Conservation (phyloP, 202 grass and related monocot genomes). For the Saccharum hybrid region DNA sequence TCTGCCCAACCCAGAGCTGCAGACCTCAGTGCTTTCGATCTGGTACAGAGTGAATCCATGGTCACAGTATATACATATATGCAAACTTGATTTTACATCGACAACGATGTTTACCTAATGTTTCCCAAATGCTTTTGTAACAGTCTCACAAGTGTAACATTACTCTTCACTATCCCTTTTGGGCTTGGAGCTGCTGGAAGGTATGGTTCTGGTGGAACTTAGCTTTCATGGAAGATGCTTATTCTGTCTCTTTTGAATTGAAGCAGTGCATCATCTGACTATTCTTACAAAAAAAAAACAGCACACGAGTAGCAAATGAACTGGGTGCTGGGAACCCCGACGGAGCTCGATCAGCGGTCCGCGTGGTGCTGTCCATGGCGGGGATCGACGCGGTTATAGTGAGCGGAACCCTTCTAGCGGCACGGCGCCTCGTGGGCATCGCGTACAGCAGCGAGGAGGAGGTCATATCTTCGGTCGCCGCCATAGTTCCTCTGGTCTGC, state of each 20-base stretch:
- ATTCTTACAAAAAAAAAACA: slow-evolving; percentile 49
- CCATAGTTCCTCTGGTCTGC: slow-evolving; percentile 68
- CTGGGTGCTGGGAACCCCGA: slow-evolving; percentile 81
- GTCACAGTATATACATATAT: neutral
- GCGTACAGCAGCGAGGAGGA: slow-evolving; percentile 82
- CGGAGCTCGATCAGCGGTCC: slow-evolving; percentile 65
- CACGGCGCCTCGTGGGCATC: slow-evolving; percentile 54
- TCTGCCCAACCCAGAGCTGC: slow-evolving; percentile 78
- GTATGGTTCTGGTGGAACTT: neutral
- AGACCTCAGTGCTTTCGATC: slow-evolving; percentile 94
- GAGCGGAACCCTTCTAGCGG: slow-evolving; percentile 48
- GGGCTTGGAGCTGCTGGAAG: slow-evolving; percentile 81
- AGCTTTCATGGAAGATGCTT: neutral
- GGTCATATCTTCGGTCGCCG: slow-evolving; percentile 58
- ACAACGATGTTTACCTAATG: neutral
- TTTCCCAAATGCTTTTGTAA: slow-evolving; percentile 12
- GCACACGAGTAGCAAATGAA: slow-evolving; percentile 88
- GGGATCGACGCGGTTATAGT: slow-evolving; percentile 58
- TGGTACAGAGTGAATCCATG: slow-evolving; percentile 53
- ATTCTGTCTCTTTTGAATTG: neutral
- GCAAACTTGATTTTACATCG: neutral
- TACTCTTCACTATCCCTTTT: slow-evolving; percentile 65
- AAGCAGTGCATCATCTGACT: neutral
- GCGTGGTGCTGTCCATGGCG: slow-evolving; percentile 66
- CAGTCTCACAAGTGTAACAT: slow-evolving; percentile 71